Evolutionary conservation across 352 stramenopile species (phyloP), one percentile per base, ranked within the genome.

Genomic region (Phytophthora niederhauseri): DNA sequence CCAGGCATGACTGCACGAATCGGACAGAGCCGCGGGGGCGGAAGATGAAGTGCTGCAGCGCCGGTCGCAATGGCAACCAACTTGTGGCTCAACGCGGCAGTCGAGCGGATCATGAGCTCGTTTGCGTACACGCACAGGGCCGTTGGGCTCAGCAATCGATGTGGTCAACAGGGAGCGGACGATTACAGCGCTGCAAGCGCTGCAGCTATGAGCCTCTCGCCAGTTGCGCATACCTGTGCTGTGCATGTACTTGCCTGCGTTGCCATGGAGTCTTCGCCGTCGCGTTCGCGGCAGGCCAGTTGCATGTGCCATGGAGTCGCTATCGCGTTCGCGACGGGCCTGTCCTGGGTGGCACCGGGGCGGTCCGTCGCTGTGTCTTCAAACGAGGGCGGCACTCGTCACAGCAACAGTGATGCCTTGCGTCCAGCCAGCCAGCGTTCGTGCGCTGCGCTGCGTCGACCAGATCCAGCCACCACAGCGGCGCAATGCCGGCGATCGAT

Each of bases 1-100:
- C 58, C 55, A 70, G 69, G 55, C 59, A 64, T 72, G 61, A 64
- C 38, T 56, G 56, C 61, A 64, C 54, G 55, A 53, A 57, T 45
- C 55, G 64, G 55, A 77, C 65, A 77, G 66, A 77, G 48, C 57
- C 70, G 60, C 46, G 58, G 60, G 66, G 70, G 60, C 51, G 70
- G 60, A 77, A 74, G 61, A 77, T 70, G 45, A 77, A 72, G n/a
- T 67, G 60, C 65, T 70, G 56, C 65, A 77, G 62, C 55, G 66
- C 52, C 66, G 46, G 64, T 72, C 57, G 63, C 70, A 15, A 45
- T 54, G 22, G 50, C 30, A 28, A 59, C 28, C 49, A 70, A 43
- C 54, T 73, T 73, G 70, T 77, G 64, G 65, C 43, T 51, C 56
- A 31, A 48, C 19, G 20, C 34, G 43, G 49, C 34, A 26, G 22